These are phyloP conservation scores for Sambucus nigra DNA, from an alignment of 129 eudicot species.

Conservation along the genomic window DNA sequence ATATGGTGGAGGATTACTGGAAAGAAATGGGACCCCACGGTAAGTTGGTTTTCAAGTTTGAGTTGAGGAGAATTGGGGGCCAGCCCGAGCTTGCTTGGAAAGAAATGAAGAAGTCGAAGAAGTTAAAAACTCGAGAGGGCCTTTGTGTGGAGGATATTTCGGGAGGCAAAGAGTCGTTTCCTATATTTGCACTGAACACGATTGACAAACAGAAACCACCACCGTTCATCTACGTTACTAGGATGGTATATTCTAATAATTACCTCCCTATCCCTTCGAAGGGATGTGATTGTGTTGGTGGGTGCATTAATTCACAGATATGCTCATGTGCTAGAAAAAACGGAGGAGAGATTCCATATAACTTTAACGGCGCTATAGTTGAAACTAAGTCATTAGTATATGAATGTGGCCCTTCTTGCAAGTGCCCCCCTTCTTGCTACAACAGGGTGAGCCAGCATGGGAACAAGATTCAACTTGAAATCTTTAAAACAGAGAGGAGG, in stretches of 20 bases:
- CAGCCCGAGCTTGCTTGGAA: conserved; percentile 79
- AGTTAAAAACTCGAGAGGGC: conserved; percentile 56
- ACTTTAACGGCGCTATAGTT: conserved; percentile 71
- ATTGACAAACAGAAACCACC: conserved; percentile 62
- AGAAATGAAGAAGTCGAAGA: conserved; percentile 52
- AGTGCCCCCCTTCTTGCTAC: conserved; percentile 74
- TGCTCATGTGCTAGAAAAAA: conserved; percentile 61
- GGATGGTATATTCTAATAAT: conserved; percentile 55
- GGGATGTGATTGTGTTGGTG: conserved; percentile 67
- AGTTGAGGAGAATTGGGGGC: conserved; percentile 61
- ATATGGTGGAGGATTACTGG: conserved; percentile 47
- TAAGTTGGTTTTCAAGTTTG: conserved; percentile 57
- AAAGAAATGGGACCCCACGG: conserved; percentile 46
- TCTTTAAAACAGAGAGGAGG: conserved; percentile 66
- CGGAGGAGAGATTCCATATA: conserved; percentile 80
- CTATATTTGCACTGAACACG: conserved; percentile 64
- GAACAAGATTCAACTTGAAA: conserved; percentile 57
- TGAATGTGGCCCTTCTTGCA: conserved; percentile 91
- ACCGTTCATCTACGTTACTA: conserved; percentile 40
- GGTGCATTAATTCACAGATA: conserved; percentile 43
- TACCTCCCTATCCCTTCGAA: conserved; percentile 17
- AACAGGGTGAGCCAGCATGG: conserved; percentile 79
- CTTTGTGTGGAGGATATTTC: conserved; percentile 56
- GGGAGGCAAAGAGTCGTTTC: conserved; percentile 49
- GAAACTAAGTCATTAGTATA: conserved; percentile 63